Base-by-base conservation (phyloP, 192 early-diverging fungal species). In the Rhizoclosmatium sp. region DNA sequence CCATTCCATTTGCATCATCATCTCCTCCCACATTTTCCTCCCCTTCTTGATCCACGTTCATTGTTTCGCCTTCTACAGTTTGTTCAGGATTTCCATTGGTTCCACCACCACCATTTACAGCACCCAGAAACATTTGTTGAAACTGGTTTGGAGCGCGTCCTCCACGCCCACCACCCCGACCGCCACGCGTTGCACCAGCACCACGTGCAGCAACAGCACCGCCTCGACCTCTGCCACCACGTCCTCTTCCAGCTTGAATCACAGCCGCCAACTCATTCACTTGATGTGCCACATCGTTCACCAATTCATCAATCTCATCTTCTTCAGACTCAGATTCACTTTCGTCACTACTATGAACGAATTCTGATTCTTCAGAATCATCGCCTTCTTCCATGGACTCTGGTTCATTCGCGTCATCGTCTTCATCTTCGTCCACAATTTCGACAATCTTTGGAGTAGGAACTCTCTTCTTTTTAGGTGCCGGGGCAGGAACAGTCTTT, bases 271-370 rank as follows among this genome's bases (percentile, higher is more conserved):
- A 9, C 10, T 14, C 19, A 9, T 9, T 9, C 54, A 56, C 54
- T 56, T 56, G 54, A 14, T 7, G 60, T 0, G 60, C 67, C 5
- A 5, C n/a, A 47, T 23, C 67, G 44, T 23, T 16, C 49, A 7
- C 70, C 40, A 49, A 45, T 31, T 72, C 70, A 21, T 72, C 70
- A 16, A 49, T 49, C 9, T 49, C 10, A 21, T 58, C 70, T 12
- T 56, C 49, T 12, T 72, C 70, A 47, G 10, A 42, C 68, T 39
- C 68, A 69, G 14, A 16, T 39, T 62, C 60, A 40, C 14, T 9
- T 19, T 40, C 39, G 7, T 62, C 60, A 40, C 60, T 62, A 7
- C 10, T 19, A 19, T 62, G 10, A 4, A 62, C 9, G 39, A 62
- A 62, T 40, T 62, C 60, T 19, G 60, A 62, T 21, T 62, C 60